Conservation (phyloP, 2,329 filamentous ascomycete genomes). For the Bipolaris cookei region DNA sequence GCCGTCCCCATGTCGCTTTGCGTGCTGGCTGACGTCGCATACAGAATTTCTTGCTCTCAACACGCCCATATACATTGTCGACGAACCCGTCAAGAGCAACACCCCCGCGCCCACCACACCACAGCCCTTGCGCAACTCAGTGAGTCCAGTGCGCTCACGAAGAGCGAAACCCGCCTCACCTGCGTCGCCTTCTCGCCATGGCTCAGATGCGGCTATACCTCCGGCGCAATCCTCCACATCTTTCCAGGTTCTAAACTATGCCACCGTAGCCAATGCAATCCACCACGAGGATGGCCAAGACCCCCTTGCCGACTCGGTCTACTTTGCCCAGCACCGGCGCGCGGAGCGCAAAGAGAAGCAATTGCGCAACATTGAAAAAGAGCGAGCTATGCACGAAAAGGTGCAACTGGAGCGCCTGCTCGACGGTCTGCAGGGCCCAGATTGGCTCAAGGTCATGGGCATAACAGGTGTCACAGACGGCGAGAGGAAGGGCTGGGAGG, state of each 20-base stretch:
- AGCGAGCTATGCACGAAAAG: constrained; percentile 70
- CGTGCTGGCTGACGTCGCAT: constrained; percentile 24
- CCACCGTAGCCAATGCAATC: constrained; percentile 44
- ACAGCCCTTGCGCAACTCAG: constrained; percentile 28
- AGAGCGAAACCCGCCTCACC: constrained; percentile 32
- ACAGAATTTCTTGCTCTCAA: constrained; percentile 75
- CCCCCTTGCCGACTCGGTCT: constrained; percentile 63
- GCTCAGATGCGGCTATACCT: constrained; percentile 21
- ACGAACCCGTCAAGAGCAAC: constrained; percentile 56
- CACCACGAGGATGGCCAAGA: constrained; percentile 52
- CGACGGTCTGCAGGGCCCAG: constrained; percentile 84
- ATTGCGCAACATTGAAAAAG: constrained; percentile 70
- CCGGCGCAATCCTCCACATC: constrained; percentile 38
- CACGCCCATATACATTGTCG: constrained; percentile 74
- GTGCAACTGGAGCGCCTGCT: constrained; percentile 70
- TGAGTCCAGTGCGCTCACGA: constrained; percentile 34
- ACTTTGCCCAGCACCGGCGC: constrained; percentile 64
- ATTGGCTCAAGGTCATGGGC: constrained; percentile 93
- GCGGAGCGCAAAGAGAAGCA: constrained; percentile 71
- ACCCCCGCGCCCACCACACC: constrained; percentile 29
- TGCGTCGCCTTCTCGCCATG: constrained; percentile 22
- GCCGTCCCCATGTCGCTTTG: constrained; percentile 17
- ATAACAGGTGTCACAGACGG: constrained; percentile 84
- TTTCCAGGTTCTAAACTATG: constrained; percentile 53
- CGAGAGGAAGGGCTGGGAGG: constrained; percentile 85